Conservation (phyloP, 2,329 filamentous ascomycete species). For the Emmonsiellopsis sp. region DNA sequence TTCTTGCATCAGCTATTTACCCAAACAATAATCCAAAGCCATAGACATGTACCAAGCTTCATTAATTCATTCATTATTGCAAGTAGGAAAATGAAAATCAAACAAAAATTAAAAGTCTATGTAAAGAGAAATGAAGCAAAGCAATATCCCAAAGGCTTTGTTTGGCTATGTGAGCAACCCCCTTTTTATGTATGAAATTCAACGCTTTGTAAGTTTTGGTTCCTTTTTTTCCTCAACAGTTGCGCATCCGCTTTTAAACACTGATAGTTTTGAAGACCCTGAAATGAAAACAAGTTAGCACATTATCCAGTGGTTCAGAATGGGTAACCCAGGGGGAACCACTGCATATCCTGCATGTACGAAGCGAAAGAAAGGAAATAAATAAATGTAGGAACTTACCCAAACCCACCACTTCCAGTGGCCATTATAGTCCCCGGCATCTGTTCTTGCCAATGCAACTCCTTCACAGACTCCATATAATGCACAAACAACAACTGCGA, state of each 20-base stretch:
- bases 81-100: too few relatives aligned
- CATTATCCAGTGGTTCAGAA: conserved; percentile 5
- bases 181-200: too few relatives aligned
- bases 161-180: too few relatives aligned
- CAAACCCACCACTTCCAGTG: conserved; percentile 78
- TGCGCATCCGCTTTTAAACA: conserved; percentile 43
- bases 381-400: conserved; percentile 34
- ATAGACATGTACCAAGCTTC: too few relatives aligned
- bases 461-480: conserved; percentile 90
- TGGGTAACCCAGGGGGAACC: conserved; percentile 8
- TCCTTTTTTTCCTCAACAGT: neutral
- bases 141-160: too few relatives aligned
- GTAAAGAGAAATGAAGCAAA: too few relatives aligned
- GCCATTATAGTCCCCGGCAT: conserved; percentile 84
- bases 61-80: too few relatives aligned
- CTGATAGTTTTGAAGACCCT: conserved; percentile 78
- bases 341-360: neutral
- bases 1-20: too few relatives aligned
- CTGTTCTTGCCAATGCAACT: conserved; percentile 95
- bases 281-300: conserved; percentile 5
- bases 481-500: conserved; percentile 94
- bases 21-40: too few relatives aligned
- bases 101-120: too few relatives aligned
- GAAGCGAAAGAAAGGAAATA: neutral
- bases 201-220: neutral